phyloP scores from a whole-genome alignment of 768 basidiomycete species.

The Artomyces pyxidatus region DNA sequence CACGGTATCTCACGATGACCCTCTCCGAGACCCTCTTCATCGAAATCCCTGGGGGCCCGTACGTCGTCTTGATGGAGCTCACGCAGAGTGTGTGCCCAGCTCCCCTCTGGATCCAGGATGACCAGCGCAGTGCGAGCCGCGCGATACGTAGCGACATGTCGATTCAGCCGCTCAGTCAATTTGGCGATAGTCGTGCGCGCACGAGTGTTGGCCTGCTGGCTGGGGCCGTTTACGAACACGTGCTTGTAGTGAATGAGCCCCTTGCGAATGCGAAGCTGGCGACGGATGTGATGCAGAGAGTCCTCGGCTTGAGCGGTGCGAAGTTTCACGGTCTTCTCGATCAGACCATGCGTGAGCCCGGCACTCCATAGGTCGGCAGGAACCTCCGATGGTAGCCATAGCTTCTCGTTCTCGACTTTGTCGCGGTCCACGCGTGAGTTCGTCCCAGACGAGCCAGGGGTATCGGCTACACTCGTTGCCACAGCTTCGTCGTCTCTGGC shows the following conservation, averaged over 20 bases:
- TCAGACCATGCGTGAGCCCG: not conserved
- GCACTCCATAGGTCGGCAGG: not conserved
- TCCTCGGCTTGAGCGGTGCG: conserved; percentile 6
- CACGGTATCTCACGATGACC: not conserved
- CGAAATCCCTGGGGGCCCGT: not conserved
- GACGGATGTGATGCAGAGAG: conserved; percentile 3
- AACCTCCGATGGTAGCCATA: conserved; percentile 1
- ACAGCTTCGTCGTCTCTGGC: not conserved
- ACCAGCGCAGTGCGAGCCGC: conserved; percentile 4
- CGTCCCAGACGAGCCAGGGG: too few species aligned
- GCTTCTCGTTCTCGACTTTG: not conserved
- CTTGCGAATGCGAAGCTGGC: not conserved
- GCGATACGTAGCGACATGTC: not conserved
- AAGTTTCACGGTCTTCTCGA: not conserved
- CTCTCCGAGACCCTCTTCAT: not conserved
- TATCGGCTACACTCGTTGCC: not conserved
- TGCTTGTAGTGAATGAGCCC: not conserved
- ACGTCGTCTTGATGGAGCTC: too few species aligned
- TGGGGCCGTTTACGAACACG: not conserved
- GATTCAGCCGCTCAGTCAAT: not conserved
- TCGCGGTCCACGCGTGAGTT: not conserved
- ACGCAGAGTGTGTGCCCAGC: too few species aligned
- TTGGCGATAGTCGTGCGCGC: not conserved
- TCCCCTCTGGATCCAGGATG: conserved; percentile 1
- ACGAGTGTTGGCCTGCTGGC: conserved; percentile 2